Conservation (phyloP, 257 asterid genomes). For the Fraxinus quadrangulata region DNA sequence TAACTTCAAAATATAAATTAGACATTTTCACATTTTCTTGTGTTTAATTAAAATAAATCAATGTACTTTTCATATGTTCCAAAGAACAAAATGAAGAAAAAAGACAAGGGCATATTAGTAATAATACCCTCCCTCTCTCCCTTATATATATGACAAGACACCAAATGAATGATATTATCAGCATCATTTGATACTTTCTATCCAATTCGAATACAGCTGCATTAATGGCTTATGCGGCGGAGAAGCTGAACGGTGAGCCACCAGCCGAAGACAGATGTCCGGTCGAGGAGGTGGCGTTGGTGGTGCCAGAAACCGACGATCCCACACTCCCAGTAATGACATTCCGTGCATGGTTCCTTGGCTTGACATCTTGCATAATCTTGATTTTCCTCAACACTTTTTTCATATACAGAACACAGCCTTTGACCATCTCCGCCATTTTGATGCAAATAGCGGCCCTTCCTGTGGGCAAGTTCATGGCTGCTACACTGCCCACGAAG, state of each 20-base stretch:
- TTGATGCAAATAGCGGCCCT: constrained; percentile 89
- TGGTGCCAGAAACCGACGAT: constrained; percentile 97
- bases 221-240: constrained; percentile 30
- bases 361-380: constrained; percentile 63
- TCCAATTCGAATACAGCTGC: background rate
- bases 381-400: constrained; percentile 90
- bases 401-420: constrained; percentile 88
- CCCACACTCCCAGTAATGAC: constrained; percentile 89
- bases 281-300: constrained; percentile 97
- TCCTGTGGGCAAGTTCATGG: constrained; percentile 87
- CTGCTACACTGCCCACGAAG: constrained; percentile 68
- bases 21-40: no score
- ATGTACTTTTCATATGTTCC: no score
- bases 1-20: no score
- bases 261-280: constrained; percentile 55
- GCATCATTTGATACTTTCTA: constrained; percentile 3
- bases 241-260: constrained; percentile 39
- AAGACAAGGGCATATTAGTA: background rate
- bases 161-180: constrained; percentile 20
- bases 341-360: constrained; percentile 93
- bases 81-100: no score
- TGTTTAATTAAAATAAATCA: no score
- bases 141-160: constrained; percentile 26
- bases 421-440: constrained; percentile 79
- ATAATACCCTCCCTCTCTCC: background rate